A percentile compares a stretch with the other conserved stretches of the same genome.
Evolutionary conservation across 495 filamentous ascomycete species (phyloP).

Genomic region (Pseudomonodictys pantanalensis): DNA sequence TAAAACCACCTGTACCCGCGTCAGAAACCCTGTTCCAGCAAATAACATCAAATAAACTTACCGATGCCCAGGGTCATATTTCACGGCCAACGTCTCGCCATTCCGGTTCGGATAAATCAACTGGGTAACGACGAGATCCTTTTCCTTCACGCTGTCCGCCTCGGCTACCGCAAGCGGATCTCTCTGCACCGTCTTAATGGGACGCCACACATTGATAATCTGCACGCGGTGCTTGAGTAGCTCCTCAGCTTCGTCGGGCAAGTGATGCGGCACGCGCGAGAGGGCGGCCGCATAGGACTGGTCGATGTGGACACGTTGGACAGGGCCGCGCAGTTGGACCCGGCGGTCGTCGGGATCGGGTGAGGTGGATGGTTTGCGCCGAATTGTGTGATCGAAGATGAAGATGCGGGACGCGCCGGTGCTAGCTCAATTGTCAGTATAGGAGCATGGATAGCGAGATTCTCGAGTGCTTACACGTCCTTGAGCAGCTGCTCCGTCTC

Average conservation of each 20-base stretch:
- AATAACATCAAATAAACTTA: not conserved
- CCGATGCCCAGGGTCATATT: constrained; percentile 17
- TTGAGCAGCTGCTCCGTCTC: constrained; percentile 66
- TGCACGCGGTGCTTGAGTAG: constrained; percentile 62
- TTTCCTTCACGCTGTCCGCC: constrained; percentile 30
- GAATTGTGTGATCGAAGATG: constrained; percentile 76
- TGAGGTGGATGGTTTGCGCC: constrained; percentile 46
- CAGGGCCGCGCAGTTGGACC: constrained; percentile 56
- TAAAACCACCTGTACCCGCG: constrained; percentile 28
- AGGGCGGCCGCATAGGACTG: constrained; percentile 62
- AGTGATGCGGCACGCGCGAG: constrained; percentile 57
- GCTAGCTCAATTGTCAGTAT: constrained; percentile 31
- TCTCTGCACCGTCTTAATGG: constrained; percentile 60
- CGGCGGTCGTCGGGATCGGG: not conserved
- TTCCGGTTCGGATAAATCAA: constrained; percentile 33
- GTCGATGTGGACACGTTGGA: constrained; percentile 68
- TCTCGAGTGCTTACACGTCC: constrained; percentile 47
- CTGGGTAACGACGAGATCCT: constrained; percentile 25
- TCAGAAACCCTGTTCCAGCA: not conserved
- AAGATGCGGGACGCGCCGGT: constrained; percentile 57
- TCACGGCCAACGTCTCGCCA: constrained; percentile 33
- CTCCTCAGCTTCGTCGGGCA: constrained; percentile 59
- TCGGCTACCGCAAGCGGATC: constrained; percentile 65
- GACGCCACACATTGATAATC: constrained; percentile 74
- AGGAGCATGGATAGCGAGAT: not conserved